Base-by-base conservation (phyloP, 140 eudicot genomes). In the Oenanthe javanica region DNA sequence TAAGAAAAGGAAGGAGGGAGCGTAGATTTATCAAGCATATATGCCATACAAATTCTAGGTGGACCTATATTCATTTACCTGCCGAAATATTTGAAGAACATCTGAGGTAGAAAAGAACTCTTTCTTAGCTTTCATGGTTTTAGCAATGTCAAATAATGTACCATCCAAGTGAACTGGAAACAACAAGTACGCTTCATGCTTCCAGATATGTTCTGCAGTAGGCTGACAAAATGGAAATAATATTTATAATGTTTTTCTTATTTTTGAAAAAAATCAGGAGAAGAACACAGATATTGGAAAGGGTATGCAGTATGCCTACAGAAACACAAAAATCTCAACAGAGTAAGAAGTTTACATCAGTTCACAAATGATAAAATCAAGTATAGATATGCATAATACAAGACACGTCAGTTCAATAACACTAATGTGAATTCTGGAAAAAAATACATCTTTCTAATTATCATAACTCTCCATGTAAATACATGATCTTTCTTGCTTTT, bases 131-230 rank as follows among this genome's bases (percentile, higher is more conserved):
- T 87, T 88, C 97, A 89, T 89, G 38, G 88, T 83, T 47, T 79
- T 86, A 73, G 97, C n/a, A 71, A 83, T 88, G 91, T 93, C 98
- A 83, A 86, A 71, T 66, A 93, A 78, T 54, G 98, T 93, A 79
- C 97, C 97, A 82, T 91, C 97, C 90, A 93, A 75, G 84, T 93
- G 98, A 31, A 93, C 97, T 3, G 97, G 97, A 86, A 93, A 93
- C 78, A 93, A 76, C 83, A 93, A 70, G 87, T 91, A 93, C 67
- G 98, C 98, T 90, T 93, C 98, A 84, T 93, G 93, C 77, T 86
- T 91, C 97, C 93, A 86, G 8, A 88, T 76, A 81, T 87, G 95
- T 51, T 89, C 96, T 19, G 87, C 88, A 76, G 96, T 51, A 49
- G 83, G 82, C 98, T 93, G 80, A 15, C 27, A 64, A 83, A 59